These are phyloP conservation scores for Penicillium paxilli DNA, from an alignment of 495 filamentous ascomycete species.

Conservation along the genomic window DNA sequence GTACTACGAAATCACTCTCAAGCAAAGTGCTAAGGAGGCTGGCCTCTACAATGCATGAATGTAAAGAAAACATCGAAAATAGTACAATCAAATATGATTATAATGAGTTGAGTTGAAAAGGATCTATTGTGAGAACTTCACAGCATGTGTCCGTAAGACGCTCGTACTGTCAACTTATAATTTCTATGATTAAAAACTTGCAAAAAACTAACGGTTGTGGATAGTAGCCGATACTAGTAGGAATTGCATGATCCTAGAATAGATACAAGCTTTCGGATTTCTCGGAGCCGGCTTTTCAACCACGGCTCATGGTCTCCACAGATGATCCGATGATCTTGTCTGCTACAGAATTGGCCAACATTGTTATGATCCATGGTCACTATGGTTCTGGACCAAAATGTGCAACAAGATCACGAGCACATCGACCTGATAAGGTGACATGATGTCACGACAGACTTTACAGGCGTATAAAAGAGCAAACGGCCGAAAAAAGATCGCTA, in stretches of 20 bases:
- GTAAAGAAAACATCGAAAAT: too few species aligned
- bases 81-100: too few species aligned
- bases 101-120: too few species aligned
- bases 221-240: not conserved
- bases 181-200: too few species aligned
- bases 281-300: not conserved
- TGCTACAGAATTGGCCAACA: not conserved
- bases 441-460: not conserved
- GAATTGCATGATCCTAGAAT: not conserved
- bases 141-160: too few species aligned
- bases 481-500: not conserved
- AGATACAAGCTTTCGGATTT: not conserved
- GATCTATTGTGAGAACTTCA: too few species aligned
- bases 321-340: not conserved
- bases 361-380: not conserved
- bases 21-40: too few species aligned
- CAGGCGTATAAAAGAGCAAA: not conserved
- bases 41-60: too few species aligned
- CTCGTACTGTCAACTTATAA: too few species aligned
- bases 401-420: not conserved
- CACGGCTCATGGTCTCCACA: not conserved
- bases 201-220: too few species aligned
- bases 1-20: too few species aligned
- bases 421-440: not conserved
- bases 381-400: not conserved